Conservation (phyloP, 2,329 filamentous ascomycete species). For the Dissoconium aciculare region DNA sequence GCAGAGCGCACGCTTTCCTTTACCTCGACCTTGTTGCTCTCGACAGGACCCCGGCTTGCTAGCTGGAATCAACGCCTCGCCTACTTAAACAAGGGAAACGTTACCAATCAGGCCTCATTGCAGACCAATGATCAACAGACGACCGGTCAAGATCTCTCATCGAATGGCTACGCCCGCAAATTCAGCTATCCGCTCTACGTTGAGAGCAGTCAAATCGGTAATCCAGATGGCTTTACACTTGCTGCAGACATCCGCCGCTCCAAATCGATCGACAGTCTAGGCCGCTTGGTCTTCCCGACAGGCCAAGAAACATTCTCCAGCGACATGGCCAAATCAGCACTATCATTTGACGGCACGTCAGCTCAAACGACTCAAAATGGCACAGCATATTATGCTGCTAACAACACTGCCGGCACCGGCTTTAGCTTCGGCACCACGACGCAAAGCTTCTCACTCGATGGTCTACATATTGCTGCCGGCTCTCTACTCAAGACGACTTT, state of each 20-base stretch:
- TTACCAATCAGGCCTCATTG: conserved; percentile 39
- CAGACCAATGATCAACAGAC: conserved; percentile 41
- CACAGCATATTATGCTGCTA: conserved; percentile 40
- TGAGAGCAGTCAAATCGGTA: conserved; percentile 35
- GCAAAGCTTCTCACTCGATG: conserved; percentile 43
- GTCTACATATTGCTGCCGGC: conserved; percentile 20
- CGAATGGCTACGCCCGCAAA: conserved; percentile 24
- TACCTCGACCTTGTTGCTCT: conserved; percentile 37
- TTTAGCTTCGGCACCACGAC: conserved; percentile 41
- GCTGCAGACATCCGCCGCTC: conserved; percentile 35
- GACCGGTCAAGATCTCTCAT: conserved; percentile 32
- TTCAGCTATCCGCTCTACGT: conserved; percentile 49
- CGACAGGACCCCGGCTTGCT: conserved; percentile 28
- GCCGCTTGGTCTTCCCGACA: conserved; percentile 41
- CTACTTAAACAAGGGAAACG: conserved; percentile 41
- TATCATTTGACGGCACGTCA: conserved; percentile 25
- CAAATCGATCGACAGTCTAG: conserved; percentile 33
- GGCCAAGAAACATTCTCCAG: conserved; percentile 44
- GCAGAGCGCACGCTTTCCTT: conserved; percentile 43
- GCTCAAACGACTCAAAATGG: conserved; percentile 43
- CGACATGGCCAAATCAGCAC: background rate
- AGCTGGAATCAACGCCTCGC: conserved; percentile 46
- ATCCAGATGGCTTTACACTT: conserved; percentile 31
- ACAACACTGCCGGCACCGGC: conserved; percentile 32
- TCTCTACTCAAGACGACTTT: conserved; percentile 3